Percentiles rank a stretch among this genome's conserved stretches.
Conservation (phyloP, 345 rosid genomes). For the Linum usitatissimum region DNA sequence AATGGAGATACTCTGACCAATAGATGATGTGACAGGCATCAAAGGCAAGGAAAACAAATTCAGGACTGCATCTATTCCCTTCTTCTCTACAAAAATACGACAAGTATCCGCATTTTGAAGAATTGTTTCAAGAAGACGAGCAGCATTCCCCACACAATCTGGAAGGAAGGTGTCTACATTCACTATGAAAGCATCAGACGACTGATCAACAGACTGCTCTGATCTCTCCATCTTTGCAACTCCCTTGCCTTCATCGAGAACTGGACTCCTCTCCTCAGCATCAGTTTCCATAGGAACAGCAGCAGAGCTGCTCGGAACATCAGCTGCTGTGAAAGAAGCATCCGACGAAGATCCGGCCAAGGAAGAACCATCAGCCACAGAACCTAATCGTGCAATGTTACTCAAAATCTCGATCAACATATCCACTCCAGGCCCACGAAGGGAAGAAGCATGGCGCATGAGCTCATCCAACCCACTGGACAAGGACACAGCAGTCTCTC, state of each 20-base stretch:
- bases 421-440: constrained; percentile 84
- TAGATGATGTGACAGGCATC: constrained; percentile 66
- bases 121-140: constrained; percentile 84
- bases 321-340: constrained; percentile 31
- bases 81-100: constrained; percentile 83
- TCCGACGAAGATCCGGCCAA: too few relatives aligned
- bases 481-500: constrained; percentile 69
- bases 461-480: constrained; percentile 93
- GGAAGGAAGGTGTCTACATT: constrained; percentile 68
- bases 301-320: constrained; percentile 30
- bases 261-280: constrained; percentile 40
- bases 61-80: constrained; percentile 79
- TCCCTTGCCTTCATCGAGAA: constrained; percentile 29
- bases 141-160: constrained; percentile 65
- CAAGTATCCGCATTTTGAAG: constrained; percentile 96
- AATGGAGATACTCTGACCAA: constrained; percentile 68
- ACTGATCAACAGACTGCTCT: constrained; percentile 41
- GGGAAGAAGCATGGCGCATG: constrained; percentile 79
- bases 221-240: constrained; percentile 33
- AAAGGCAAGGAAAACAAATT: constrained; percentile 66
- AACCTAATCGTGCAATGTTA: constrained; percentile 47
- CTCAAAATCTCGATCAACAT: constrained; percentile 80
- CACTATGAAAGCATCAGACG: constrained; percentile 41
- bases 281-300: constrained; percentile 92
- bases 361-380: constrained; percentile 44